Base-by-base conservation (phyloP, 768 basidiomycete genomes). In the Lentinula sp. region DNA sequence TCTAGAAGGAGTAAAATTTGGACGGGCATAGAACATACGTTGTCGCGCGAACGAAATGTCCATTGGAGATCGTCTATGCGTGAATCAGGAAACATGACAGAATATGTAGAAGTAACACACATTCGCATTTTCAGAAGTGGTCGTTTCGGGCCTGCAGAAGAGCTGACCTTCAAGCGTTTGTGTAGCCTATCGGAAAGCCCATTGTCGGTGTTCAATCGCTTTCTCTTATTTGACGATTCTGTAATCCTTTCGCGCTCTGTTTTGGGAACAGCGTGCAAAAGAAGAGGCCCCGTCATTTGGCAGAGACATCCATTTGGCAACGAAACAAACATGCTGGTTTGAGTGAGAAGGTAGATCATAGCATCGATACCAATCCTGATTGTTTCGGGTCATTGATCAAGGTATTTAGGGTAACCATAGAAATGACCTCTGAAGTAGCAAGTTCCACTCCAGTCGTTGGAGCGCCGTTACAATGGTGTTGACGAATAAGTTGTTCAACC, bases 291-390 rank as follows among this genome's bases (percentile, higher is more conserved):
- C 0, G 87, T 84, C 61, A 97, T 70, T 71, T 98, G 95, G 63
- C 90, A 90, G 41, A 88, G 81, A 68, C 93, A 95, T 18, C 84
- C 85, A 67, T 97, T 96, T 0, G 90, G 89, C 20, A 97, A 72
- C 2, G 88, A 76, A 15, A 89, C 68, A 69, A 94, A 98, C 16
- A 95, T 63, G 9, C 85, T 88, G 0, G 87, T 86, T 59, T 87
- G 81, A 2, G 86, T 79, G 16, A 98, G 81, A 9, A 98, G 76
- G 69, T 94, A 87, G 36, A 90, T 70, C 81, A 96, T 87, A 1
- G 83, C 81, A 65, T 85, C 85, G 43, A 85, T 84, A 0, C 95
- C 94, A 7, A 93, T 81, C 64, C 95, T 95, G 13, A 28, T 41
- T 41, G 35, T 37, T 39, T 9, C 9, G 39, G 0, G 15, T 55